These are phyloP conservation scores for Zalaria obscura DNA, from an alignment of 2,329 filamentous ascomycete species.

Conservation along the genomic window DNA sequence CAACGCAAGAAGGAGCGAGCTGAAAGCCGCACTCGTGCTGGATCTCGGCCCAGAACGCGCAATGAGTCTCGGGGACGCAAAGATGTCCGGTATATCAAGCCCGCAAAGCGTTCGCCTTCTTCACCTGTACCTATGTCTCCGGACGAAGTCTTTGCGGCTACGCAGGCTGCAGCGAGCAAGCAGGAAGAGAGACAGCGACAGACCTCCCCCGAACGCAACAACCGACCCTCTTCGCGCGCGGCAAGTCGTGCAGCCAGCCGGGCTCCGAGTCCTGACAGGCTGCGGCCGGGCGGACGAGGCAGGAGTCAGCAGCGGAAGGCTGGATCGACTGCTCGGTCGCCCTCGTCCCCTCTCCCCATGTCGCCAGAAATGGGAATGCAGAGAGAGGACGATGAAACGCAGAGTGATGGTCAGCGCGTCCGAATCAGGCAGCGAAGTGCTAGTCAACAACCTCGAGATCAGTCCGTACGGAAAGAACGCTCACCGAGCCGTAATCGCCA, in stretches of 20 bases:
- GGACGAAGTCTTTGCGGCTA: slow-evolving; percentile 43
- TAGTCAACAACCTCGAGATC: slow-evolving; percentile 25
- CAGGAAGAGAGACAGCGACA: not conserved
- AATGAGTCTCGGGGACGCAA: slow-evolving; percentile 53
- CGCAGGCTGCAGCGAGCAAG: slow-evolving; percentile 30
- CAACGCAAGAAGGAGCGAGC: slow-evolving; percentile 35
- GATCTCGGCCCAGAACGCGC: slow-evolving; percentile 31
- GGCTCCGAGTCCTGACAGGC: not conserved
- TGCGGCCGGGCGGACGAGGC: slow-evolving; percentile 32
- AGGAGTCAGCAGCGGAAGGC: slow-evolving; percentile 48
- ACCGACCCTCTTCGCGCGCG: not conserved
- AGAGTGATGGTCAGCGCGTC: slow-evolving; percentile 26
- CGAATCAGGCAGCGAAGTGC: slow-evolving; percentile 37
- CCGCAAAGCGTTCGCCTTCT: slow-evolving; percentile 74
- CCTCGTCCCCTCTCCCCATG: slow-evolving; percentile 69
- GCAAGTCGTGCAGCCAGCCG: slow-evolving; percentile 8
- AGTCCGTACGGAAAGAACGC: slow-evolving; percentile 7
- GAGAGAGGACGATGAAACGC: slow-evolving; percentile 48
- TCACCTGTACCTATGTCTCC: slow-evolving; percentile 92
- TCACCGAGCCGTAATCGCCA: slow-evolving; percentile 12
- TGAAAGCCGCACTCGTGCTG: slow-evolving; percentile 29
- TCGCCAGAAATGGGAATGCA: slow-evolving; percentile 40
- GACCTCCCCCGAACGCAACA: no score
- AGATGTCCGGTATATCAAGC: slow-evolving; percentile 52
- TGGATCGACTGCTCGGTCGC: slow-evolving; percentile 50